Percentiles rank a stretch among this genome's conserved stretches.
These are phyloP conservation scores for Pseudozyma tsukubaensis DNA, from an alignment of 1,284 basidiomycete species.

Conservation along the genomic window DNA sequence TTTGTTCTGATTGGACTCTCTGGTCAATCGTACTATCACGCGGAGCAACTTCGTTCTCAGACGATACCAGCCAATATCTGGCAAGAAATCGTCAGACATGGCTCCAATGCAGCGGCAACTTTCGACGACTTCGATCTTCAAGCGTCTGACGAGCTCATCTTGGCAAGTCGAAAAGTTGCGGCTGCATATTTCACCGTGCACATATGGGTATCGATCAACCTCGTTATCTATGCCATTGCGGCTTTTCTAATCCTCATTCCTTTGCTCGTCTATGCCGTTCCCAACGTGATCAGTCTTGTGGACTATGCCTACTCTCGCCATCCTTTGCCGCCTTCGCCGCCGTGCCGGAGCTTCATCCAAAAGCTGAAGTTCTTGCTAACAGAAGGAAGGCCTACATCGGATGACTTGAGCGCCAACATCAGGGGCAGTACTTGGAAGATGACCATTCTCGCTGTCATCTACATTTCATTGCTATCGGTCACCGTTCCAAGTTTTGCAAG, in stretches of 20 bases:
- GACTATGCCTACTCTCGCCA: conserved; percentile 3
- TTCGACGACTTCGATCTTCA: background rate
- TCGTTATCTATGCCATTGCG: background rate
- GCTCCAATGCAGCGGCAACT: background rate
- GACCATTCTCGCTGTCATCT: conserved; percentile 8
- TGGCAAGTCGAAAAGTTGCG: conserved; percentile 1
- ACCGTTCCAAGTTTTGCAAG: background rate
- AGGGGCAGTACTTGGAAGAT: conserved; percentile 14
- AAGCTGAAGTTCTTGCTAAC: conserved; percentile 5
- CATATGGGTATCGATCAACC: conserved; percentile 10
- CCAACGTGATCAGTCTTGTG: conserved; percentile 7
- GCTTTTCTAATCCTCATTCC: conserved; percentile 6
- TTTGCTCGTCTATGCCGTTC: background rate
- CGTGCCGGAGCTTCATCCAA: too few species aligned
- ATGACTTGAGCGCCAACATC: background rate
- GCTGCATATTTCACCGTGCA: conserved; percentile 12
- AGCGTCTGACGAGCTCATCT: conserved; percentile 9
- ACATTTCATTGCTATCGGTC: conserved; percentile 1
- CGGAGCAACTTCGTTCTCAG: background rate
- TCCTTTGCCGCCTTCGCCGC: background rate
- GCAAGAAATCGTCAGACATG: background rate
- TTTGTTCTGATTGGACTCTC: background rate
- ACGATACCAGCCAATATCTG: conserved; percentile 3
- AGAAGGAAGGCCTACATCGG: background rate
- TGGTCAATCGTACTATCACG: background rate